Evolutionary conservation across 116 monocot genomes (phyloP).

Genomic region (Cymodocea nodosa): DNA sequence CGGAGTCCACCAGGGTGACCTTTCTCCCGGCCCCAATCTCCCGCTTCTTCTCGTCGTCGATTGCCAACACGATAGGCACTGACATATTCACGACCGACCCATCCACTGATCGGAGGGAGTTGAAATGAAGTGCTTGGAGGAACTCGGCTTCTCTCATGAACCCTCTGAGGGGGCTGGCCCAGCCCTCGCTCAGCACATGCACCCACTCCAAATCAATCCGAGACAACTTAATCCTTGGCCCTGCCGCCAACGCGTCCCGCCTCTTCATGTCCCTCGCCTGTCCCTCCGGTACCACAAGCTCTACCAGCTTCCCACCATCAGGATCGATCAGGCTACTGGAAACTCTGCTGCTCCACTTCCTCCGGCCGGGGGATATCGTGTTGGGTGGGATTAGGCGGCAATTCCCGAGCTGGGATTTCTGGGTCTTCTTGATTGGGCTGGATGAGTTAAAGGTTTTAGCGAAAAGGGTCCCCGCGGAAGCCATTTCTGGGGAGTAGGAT

Average conservation of each 20-base stretch:
- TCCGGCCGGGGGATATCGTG: too few species aligned
- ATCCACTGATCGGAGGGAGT: slow-evolving; percentile 44
- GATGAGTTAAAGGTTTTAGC: too few species aligned
- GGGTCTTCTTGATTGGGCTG: too few species aligned
- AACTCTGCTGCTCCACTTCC: too few species aligned
- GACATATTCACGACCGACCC: slow-evolving; percentile 92
- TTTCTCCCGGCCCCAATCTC: slow-evolving; percentile 27
- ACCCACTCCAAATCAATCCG: slow-evolving; percentile 84
- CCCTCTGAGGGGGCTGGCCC: slow-evolving; percentile 93
- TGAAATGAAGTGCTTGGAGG: slow-evolving; percentile 86
- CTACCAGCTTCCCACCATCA: slow-evolving; percentile 71
- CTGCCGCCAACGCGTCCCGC: slow-evolving; percentile 35
- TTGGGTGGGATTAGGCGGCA: too few species aligned
- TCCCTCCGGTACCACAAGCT: slow-evolving; percentile 43
- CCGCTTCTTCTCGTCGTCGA: slow-evolving; percentile 49
- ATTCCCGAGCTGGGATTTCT: too few species aligned
- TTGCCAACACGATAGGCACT: slow-evolving; percentile 81
- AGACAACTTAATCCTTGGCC: slow-evolving; percentile 41
- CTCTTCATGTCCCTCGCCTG: slow-evolving; percentile 22
- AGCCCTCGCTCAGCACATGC: slow-evolving; percentile 85
- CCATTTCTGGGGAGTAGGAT: too few species aligned
- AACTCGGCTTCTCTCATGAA: slow-evolving; percentile 96
- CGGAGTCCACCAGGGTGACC: slow-evolving; percentile 51
- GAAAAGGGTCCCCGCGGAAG: too few species aligned
- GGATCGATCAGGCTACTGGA: slow-evolving; percentile 82